Evolutionary conservation across 2,329 filamentous ascomycete genomes (phyloP), one percentile per base, ranked within the genome.

Genomic region (Neonectria faginata): DNA sequence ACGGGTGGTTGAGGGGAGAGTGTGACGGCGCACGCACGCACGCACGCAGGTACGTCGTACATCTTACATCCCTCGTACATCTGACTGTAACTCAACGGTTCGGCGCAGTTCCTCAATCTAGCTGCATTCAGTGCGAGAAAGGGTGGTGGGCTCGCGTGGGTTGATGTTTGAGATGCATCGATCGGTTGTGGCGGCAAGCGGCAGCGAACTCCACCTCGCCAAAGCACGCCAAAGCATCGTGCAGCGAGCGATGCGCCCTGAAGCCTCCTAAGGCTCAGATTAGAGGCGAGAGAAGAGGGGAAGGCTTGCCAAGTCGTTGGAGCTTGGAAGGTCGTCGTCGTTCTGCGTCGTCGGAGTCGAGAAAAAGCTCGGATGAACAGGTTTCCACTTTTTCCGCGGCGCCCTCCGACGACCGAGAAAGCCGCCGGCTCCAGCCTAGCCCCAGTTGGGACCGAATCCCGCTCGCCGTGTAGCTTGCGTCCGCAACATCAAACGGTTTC

Each of bases 111-210:
- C 22, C 20, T 60, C 39, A 44, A 45, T 59, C 47, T 47, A 60
- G 50, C 27, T 44, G 51, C 11, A 11, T 31, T 31, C 29, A 31
- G 29, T 31, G 29, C 3, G 25, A 41, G 41, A 22, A 29, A 50
- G 50, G 16, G 31, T 50, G 16, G 56, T 52, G 33, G 56, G 18
- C 42, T 39, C 11, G 29, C 8, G 51, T 47, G 39, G 58, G 45
- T 48, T 56, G 42, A 58, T 25, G 57, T 67, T 58, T 53, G 54
- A 66, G 64, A 56, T 61, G 59, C 22, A 62, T 67, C 62, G 65
- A 69, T 69, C 65, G 67, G 67, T 69, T 69, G 67, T 68, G 67
- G 67, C 67, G 66, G 65, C 22, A 50, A 11, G 66, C 67, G 66
- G 57, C 25, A 42, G 44, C 16, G 25, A 27, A 51, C 64, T 42